Conservation (phyloP, 2,329 filamentous ascomycete genomes). For the Amylocarpus encephaloides region DNA sequence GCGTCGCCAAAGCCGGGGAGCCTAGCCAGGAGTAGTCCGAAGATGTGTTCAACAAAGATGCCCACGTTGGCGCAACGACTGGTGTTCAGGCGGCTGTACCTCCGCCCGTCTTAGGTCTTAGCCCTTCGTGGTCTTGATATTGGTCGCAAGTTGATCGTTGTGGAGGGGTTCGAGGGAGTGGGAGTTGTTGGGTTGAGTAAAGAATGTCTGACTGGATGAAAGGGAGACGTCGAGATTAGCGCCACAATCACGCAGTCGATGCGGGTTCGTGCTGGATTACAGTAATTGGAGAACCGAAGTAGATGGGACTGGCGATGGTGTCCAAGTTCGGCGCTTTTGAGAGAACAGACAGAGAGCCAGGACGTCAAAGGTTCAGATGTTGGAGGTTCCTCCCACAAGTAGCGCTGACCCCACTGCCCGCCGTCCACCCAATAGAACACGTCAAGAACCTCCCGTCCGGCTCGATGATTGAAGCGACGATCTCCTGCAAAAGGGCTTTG, state of each 20-base stretch:
- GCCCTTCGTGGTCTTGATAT: neutral
- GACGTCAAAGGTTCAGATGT: constrained; percentile 22
- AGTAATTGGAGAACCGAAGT: constrained; percentile 1
- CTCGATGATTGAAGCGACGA: neutral
- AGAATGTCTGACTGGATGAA: constrained; percentile 16
- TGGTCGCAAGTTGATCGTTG: neutral
- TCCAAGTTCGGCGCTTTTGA: constrained; percentile 15
- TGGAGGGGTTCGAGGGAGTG: neutral
- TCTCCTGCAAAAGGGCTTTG: neutral
- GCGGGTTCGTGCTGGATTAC: constrained; percentile 12
- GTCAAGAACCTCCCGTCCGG: constrained; percentile 10
- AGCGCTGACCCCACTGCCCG: constrained; percentile 19
- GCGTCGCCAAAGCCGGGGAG: constrained; percentile 16
- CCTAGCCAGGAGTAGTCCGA: constrained; percentile 30
- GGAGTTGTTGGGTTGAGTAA: constrained; percentile 6
- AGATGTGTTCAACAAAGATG: constrained; percentile 10
- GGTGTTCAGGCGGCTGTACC: neutral
- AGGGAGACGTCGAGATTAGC: constrained; percentile 13
- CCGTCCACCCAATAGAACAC: constrained; percentile 16
- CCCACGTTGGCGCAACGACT: neutral
- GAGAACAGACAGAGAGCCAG: constrained; percentile 1
- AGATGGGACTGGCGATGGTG: constrained; percentile 12
- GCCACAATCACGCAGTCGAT: constrained; percentile 20
- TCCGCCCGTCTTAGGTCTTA: neutral
- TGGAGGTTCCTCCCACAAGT: constrained; percentile 12